phyloP scores from a whole-genome alignment of 495 filamentous ascomycete species.

The Aspergillus incahuasiensis region DNA sequence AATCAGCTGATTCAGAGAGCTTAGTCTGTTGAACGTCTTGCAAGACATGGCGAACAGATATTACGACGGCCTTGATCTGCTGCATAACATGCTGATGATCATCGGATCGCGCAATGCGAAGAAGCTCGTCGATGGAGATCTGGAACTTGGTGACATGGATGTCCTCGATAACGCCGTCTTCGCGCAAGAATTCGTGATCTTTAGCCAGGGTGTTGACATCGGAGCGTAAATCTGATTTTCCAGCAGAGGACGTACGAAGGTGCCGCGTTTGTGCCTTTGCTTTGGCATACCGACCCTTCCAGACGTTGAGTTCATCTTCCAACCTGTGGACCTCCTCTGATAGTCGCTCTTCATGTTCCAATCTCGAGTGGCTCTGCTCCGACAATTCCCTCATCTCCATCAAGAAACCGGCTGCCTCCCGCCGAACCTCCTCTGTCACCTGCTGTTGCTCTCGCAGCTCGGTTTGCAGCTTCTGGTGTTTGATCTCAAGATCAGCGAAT shows the following conservation, averaged over 20 bases:
- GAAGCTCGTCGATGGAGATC: slow-evolving; percentile 86
- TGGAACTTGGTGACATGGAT: slow-evolving; percentile 94
- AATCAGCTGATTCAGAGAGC: slow-evolving; percentile 36
- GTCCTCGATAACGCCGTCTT: slow-evolving; percentile 77
- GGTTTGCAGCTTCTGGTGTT: slow-evolving; percentile 66
- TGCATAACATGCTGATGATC: slow-evolving; percentile 68
- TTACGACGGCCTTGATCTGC: slow-evolving; percentile 75
- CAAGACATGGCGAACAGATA: slow-evolving; percentile 73
- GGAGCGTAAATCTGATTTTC: slow-evolving; percentile 57
- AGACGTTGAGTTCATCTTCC: slow-evolving; percentile 77
- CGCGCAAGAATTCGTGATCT: slow-evolving; percentile 66
- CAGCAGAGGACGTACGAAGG: slow-evolving; percentile 74
- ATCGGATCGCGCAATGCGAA: slow-evolving; percentile 69
- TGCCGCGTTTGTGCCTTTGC: slow-evolving; percentile 80
- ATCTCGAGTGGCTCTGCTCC: slow-evolving; percentile 67
- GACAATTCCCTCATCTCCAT: slow-evolving; percentile 86
- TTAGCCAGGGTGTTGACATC: slow-evolving; percentile 59
- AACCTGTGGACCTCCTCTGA: slow-evolving; percentile 65
- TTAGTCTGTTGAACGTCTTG: slow-evolving; percentile 66
- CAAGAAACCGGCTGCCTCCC: slow-evolving; percentile 78
- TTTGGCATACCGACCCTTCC: slow-evolving; percentile 83
- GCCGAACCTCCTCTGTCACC: slow-evolving; percentile 84
- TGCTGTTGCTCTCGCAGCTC: slow-evolving; percentile 70
- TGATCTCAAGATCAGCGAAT: slow-evolving; percentile 61
- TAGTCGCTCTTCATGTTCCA: slow-evolving; percentile 76